phyloP scores from a whole-genome alignment of 1,284 basidiomycete species.

The Polyporus tsugae region DNA sequence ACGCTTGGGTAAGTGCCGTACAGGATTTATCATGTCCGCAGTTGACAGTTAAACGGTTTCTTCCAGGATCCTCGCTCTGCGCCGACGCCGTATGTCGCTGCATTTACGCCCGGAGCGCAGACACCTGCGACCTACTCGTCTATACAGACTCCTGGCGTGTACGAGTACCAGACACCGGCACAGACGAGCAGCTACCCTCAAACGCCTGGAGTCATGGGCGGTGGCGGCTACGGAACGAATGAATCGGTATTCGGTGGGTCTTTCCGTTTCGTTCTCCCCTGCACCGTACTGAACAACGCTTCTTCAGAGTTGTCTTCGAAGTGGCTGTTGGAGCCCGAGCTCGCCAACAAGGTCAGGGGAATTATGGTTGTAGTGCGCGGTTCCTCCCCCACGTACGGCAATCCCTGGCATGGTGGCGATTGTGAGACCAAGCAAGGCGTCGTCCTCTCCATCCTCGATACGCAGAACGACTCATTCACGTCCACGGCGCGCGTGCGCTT shows the following conservation, averaged over 20 bases:
- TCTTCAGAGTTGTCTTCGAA: conserved; percentile 40
- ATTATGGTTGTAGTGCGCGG: conserved; percentile 57
- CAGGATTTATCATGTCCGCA: neutral
- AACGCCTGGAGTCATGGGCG: conserved; percentile 55
- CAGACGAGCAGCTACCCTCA: conserved; percentile 46
- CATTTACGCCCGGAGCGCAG: conserved; percentile 29
- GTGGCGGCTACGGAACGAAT: conserved; percentile 42
- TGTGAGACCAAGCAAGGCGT: conserved; percentile 59
- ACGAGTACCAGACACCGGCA: conserved; percentile 49
- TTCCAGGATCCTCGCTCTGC: conserved; percentile 20
- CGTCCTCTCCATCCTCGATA: conserved; percentile 48
- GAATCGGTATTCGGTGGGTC: conserved; percentile 28
- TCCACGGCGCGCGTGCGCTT: conserved; percentile 43
- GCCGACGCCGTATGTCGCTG: conserved; percentile 25
- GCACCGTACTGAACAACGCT: neutral
- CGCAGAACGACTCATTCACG: conserved; percentile 41
- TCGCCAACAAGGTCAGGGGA: conserved; percentile 51
- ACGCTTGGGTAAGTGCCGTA: conserved; percentile 33
- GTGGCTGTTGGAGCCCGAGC: conserved; percentile 56
- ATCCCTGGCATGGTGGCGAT: conserved; percentile 60
- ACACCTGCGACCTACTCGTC: conserved; percentile 36
- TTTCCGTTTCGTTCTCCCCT: neutral
- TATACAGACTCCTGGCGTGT: conserved; percentile 55
- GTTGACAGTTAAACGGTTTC: neutral
- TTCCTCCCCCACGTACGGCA: conserved; percentile 45